Evolutionary conservation across 2,329 filamentous ascomycete species (phyloP), one percentile per base, ranked within the genome.

Genomic region (Cladosporium phlei): DNA sequence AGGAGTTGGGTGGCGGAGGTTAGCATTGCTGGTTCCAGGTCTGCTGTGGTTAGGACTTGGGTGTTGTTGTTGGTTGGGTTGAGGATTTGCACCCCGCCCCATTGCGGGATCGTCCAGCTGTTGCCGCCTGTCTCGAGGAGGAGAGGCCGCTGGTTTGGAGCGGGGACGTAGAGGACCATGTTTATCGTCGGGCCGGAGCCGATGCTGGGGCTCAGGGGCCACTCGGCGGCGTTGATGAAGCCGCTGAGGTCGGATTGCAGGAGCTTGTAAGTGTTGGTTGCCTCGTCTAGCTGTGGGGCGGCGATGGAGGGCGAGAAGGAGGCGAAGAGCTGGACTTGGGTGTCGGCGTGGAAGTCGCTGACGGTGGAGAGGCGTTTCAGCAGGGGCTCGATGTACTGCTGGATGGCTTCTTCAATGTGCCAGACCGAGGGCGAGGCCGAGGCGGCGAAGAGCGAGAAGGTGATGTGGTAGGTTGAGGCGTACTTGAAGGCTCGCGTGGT

Each of bases 161-260:
- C 82, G 5, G 90, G 88, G 6, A 94, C 82, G 60, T 93, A 98
- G 21, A 97, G 76, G 47, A 97, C 83, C 63, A 98, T 97, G 68
- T 98, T 97, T 61, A 98, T 83, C 0, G 93, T 98, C 1, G 93
- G 93, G 0, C 91, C 91, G 14, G 81, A 82, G 32, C 90, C 93
- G 55, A 98, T 97, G 47, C 88, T 95, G 0, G 91, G 91, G 52
- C 86, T 95, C 2, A 98, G 70, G 0, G 93, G 93, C 93, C 93
- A 98, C 69, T 98, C 93, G 2, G 93, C 93, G 2, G 91, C 90
- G 60, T 98, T 98, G 67, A 98, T 89, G 61, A 98, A 98, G 1
- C 87, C 90, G 28, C 88, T 88, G 1, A 98, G 75, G 58, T 95
- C 89, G 57, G 95, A 86, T 63, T 88, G 90, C 58, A 79, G 82